Evolutionary conservation across 345 rosid genomes (phyloP).

Genomic region (Reutealis trisperma): DNA sequence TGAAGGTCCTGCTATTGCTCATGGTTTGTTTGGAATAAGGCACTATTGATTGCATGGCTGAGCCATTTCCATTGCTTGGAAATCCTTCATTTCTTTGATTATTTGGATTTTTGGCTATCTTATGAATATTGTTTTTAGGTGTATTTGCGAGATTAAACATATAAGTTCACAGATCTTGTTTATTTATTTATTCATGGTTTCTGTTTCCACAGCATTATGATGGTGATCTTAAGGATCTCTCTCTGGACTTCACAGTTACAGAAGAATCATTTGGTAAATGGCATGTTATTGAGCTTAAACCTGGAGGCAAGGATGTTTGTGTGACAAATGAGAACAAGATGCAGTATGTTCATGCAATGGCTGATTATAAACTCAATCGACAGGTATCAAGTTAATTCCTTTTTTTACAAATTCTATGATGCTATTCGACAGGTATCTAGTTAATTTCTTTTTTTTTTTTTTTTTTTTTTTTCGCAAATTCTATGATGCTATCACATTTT

Average conservation of each 20-base stretch:
- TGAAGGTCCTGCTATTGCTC: neutral
- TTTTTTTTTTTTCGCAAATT: too few species aligned
- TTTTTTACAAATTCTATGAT: slow-evolving; percentile 16
- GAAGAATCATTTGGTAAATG: slow-evolving; percentile 84
- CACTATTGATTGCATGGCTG: neutral
- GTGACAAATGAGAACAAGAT: slow-evolving; percentile 92
- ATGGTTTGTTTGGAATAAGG: slow-evolving; percentile 3
- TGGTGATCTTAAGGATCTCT: slow-evolving; percentile 84
- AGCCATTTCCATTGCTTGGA: neutral
- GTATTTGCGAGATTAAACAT: neutral
- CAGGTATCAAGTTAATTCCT: slow-evolving; percentile 56
- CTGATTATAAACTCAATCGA: slow-evolving; percentile 91
- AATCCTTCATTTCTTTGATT: neutral
- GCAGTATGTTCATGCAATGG: slow-evolving; percentile 98
- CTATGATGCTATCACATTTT: neutral
- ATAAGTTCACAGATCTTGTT: neutral
- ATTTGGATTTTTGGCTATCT: neutral
- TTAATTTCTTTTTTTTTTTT: slow-evolving; percentile 25
- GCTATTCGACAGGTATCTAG: slow-evolving; percentile 59
- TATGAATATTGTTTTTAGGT: neutral
- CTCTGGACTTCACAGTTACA: slow-evolving; percentile 85
- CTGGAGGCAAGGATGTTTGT: slow-evolving; percentile 76
- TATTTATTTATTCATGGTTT: slow-evolving; percentile 8
- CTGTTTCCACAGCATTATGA: slow-evolving; percentile 66
- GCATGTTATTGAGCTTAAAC: slow-evolving; percentile 74